Evolutionary conservation across 768 basidiomycete genomes (phyloP).

Genomic region (Polyporus arcularius): DNA sequence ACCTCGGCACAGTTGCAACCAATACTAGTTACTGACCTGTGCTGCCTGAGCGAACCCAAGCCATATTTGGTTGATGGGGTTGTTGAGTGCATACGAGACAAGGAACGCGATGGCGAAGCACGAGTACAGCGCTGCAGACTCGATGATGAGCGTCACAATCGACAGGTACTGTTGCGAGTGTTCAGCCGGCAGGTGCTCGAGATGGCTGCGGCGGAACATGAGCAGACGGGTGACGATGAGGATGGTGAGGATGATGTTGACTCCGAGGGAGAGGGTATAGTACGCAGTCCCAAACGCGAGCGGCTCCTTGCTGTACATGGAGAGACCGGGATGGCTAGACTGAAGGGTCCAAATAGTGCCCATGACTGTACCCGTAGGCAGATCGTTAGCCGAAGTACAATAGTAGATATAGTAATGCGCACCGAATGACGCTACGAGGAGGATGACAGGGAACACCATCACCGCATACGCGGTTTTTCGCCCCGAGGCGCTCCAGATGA

Average conservation of each 20-base stretch:
- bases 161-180: slow-evolving; percentile 15
- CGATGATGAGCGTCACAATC: slow-evolving; percentile 24
- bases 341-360: slow-evolving; percentile 46
- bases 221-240: slow-evolving; percentile 23
- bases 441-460: slow-evolving; percentile 37
- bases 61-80: slow-evolving; percentile 11
- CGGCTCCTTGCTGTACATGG: slow-evolving; percentile 28
- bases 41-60: slow-evolving; percentile 16
- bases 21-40: slow-evolving; percentile 3
- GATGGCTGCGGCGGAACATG: slow-evolving; percentile 13
- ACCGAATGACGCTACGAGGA: slow-evolving; percentile 45
- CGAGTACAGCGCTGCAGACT: slow-evolving; percentile 29
- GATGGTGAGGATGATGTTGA: slow-evolving; percentile 26
- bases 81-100: slow-evolving; percentile 21
- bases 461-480: slow-evolving; percentile 33
- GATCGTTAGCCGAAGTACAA: neutral
- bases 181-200: slow-evolving; percentile 12
- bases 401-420: slow-evolving; percentile 13
- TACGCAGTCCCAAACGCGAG: slow-evolving; percentile 21
- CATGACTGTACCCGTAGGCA: slow-evolving; percentile 30
- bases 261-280: slow-evolving; percentile 18
- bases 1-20: neutral
- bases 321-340: slow-evolving; percentile 43
- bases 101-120: slow-evolving; percentile 25
- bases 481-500: slow-evolving; percentile 45